phyloP scores from a whole-genome alignment of 2,329 filamentous ascomycete genomes.

The Trichophyton verrucosum region DNA sequence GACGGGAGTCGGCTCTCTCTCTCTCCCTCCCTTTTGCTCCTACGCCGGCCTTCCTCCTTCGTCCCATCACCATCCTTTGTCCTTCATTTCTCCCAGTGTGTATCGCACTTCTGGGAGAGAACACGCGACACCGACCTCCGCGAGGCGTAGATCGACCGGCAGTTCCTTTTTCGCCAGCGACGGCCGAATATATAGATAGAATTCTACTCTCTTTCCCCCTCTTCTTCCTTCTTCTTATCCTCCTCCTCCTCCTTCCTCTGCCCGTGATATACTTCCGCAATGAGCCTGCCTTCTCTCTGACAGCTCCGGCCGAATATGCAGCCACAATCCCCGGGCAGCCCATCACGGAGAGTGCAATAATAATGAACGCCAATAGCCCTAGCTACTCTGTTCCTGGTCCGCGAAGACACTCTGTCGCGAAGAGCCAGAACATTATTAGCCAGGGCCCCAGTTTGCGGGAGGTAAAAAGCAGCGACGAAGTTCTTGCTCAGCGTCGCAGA shows the following conservation, averaged over 20 bases:
- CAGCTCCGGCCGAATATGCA: slow-evolving; percentile 1
- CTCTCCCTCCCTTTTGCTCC: background rate
- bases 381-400: background rate
- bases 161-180: background rate
- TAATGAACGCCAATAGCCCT: background rate
- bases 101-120: background rate
- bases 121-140: background rate
- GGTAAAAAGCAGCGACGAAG: slow-evolving; percentile 1
- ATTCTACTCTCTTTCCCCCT: background rate
- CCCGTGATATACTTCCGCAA: background rate
- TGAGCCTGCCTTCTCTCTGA: background rate
- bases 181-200: background rate
- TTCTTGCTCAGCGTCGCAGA: background rate
- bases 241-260: too few species aligned
- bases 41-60: background rate
- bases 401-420: slow-evolving; percentile 24
- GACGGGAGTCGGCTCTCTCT: background rate
- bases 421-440: slow-evolving; percentile 19
- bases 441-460: background rate
- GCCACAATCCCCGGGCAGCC: background rate
- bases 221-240: background rate
- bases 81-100: background rate
- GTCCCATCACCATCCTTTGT: background rate
- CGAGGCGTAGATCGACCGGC: background rate
- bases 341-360: background rate